Base-by-base conservation (phyloP, 148 eudicot genomes). In the Persicaria maculosa region DNA sequence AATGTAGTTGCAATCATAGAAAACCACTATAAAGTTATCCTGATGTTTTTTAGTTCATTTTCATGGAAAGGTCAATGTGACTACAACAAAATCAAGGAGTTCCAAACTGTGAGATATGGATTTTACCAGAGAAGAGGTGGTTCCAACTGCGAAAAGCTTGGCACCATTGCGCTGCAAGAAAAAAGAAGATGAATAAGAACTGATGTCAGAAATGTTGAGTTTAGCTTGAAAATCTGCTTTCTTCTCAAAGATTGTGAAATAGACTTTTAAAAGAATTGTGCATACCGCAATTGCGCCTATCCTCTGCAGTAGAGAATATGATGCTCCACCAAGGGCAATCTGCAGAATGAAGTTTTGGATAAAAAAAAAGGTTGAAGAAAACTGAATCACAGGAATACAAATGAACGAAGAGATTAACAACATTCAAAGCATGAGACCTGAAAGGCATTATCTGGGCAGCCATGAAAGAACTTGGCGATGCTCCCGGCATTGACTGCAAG, bases 371-470 rank as follows among this genome's bases (percentile, higher is more conserved):
- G 36, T 9, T 45, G 36, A 46, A 47, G 3, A 71, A 52, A 72
- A 22, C 9, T 48, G 6, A 36, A 50, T 17, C 36, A 25, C 16
- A 15, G 44, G 43, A n/a, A 50, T 8, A 72, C 1, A 72, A 8
- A 44, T 44, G 5, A 48, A 31, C 61, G 8, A 52, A 52, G 62
- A 52, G 12, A 36, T 50, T 17, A 69, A 20, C 20, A 70, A 31
- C 31, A 75, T 31, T 65, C 46, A 1, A 47, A 12, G 44, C 40
- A 15, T 67, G 43, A 53, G 73, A 90, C 99, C 97, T 95, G 99
- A 76, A 95, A 95, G 72, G 97, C 97, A 70, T 95, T 95, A 52
- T 92, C 99, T 53, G 99, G 99, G 74, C 99, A 95, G 76, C 78
- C 74, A 68, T 86, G 85, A 70, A 92, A 92, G 85, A 92, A 95